Base-by-base conservation (phyloP, 768 basidiomycete species). In the Mycena capillaripes region DNA sequence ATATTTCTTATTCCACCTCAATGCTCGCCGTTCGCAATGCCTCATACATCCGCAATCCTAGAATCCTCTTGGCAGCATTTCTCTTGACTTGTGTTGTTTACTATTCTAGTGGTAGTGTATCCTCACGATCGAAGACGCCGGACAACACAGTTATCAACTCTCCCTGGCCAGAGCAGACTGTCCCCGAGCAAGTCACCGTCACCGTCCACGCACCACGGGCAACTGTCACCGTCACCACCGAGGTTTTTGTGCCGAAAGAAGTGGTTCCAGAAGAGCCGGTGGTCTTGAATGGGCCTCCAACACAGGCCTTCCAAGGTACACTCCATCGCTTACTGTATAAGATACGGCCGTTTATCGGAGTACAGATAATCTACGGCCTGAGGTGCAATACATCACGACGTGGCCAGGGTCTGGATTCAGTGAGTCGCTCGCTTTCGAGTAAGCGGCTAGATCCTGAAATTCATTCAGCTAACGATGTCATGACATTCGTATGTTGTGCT, bases 351-450 rank as follows among this genome's bases (percentile, higher is more conserved):
- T 9, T 66, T n/a, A 67, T 48, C 11, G 12, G 3, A 29, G 25
- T 38, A 14, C n/a, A 85, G 86, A 87, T 67, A 88, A 88, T 69
- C 78, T 88, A 21, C 82, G 82, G 19, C 78, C 82, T n/a, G 86
- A 86, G 44, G 82, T 81, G 6, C 76, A 84, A 65, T 88, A 87
- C 69, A 82, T 88, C 58, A 87, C 87, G 0, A 82, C 83, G 12
- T 88, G 85, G 85, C 79, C 84, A 9, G 82, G 83, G 32, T 83
- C 85, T 2, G 87, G 87, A 25, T 87, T 85, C 84, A 87, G 80
- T 80, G 66, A 64, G 79, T 79, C 17, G 16, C 11, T 17, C 17
- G 1, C 7, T 4, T 29, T 27, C 34, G 10, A 2, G 23, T 52
- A n/a, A n/a, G 30, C 12, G 4, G n/a, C 19, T 10, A 11, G 5